phyloP scores from a whole-genome alignment of 176 grass and related monocot species.

The Stipa capillata region DNA sequence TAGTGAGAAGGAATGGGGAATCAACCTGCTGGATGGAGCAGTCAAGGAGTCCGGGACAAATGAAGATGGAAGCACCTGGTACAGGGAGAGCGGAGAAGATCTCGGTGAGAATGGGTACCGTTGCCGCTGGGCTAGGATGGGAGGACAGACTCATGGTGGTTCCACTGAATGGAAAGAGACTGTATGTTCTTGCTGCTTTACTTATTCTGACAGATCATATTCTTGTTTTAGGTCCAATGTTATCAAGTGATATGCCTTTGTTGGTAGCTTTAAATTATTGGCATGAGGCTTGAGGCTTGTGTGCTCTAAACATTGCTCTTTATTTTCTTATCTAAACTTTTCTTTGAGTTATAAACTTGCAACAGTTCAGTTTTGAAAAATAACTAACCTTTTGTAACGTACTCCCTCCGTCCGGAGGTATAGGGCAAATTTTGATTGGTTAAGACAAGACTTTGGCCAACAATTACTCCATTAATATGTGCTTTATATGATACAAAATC shows the following conservation, averaged over 20 bases:
- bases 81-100: constrained; percentile 82
- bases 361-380: background rate
- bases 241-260: background rate
- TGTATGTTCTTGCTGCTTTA: constrained; percentile 40
- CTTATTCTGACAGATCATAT: background rate
- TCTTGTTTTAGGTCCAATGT: background rate
- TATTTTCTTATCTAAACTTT: background rate
- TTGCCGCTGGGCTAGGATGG: constrained; percentile 92
- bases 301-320: background rate
- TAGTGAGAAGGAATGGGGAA: constrained; percentile 99
- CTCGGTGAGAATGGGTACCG: constrained; percentile 72
- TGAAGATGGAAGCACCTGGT: constrained; percentile 96
- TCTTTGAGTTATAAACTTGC: background rate
- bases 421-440: no score
- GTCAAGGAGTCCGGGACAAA: constrained; percentile 75
- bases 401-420: no score
- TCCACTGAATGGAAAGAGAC: constrained; percentile 84
- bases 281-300: background rate
- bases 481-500: no score
- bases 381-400: background rate
- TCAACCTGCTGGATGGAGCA: constrained; percentile 82
- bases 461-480: no score
- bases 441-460: no score
- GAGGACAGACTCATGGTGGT: constrained; percentile 70
- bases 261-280: background rate